These are phyloP conservation scores for Colletotrichum somersetense DNA, from an alignment of 2,329 filamentous ascomycete species.

Conservation along the genomic window DNA sequence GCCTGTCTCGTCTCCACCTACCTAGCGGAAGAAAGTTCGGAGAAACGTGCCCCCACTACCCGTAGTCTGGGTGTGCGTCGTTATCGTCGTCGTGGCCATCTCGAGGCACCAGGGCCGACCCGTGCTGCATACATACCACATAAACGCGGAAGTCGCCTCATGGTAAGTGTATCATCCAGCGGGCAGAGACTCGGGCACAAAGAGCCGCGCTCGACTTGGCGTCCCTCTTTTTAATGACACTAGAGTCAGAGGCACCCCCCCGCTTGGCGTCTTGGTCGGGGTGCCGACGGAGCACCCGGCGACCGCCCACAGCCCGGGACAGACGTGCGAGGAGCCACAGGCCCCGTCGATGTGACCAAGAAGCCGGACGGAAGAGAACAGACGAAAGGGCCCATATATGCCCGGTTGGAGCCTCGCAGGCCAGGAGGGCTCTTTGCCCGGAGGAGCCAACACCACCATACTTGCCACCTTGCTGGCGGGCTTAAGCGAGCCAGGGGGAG, in stretches of 20 bases:
- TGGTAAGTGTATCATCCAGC: background rate
- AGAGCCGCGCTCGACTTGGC: background rate
- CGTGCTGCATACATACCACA: background rate
- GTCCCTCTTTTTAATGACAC: background rate
- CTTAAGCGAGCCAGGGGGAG: conserved; percentile 12
- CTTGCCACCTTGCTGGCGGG: conserved; percentile 18
- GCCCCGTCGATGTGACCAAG: conserved; percentile 14
- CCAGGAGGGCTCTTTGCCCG: background rate
- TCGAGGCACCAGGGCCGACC: background rate
- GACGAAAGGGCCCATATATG: conserved; percentile 4
- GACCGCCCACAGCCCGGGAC: conserved; percentile 8
- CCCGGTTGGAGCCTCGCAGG: background rate
- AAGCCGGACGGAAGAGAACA: background rate
- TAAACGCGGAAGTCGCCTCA: conserved; percentile 11
- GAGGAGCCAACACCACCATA: background rate
- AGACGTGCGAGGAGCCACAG: background rate
- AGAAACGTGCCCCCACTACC: background rate
- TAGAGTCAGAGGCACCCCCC: conserved; percentile 8
- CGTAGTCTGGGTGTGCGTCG: background rate
- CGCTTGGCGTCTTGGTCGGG: conserved; percentile 23
- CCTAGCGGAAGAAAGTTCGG: background rate
- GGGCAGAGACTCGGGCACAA: conserved; percentile 9
- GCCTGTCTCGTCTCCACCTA: background rate
- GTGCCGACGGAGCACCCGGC: conserved; percentile 17
- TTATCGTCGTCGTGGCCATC: background rate